These are phyloP conservation scores for Ochetophila trinervis DNA, from an alignment of 306 rosid species.

Conservation along the genomic window DNA sequence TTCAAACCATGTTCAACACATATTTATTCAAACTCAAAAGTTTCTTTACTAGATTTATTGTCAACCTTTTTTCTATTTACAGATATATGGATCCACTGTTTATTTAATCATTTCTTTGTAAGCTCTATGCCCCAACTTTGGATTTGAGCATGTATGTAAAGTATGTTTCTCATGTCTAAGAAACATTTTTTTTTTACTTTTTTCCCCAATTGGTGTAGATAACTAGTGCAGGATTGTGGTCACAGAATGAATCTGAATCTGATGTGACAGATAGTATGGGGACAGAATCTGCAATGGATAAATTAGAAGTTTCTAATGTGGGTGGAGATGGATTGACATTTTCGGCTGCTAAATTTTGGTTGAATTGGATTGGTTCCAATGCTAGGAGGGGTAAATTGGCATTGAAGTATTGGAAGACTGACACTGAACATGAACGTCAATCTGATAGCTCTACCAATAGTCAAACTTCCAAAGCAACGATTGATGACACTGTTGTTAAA, in stretches of 20 bases:
- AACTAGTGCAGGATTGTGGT: slow-evolving; percentile 84
- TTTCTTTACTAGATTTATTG: not conserved
- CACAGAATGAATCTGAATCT: slow-evolving; percentile 56
- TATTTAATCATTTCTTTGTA: slow-evolving; percentile 1
- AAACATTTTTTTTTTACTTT: slow-evolving; percentile 9
- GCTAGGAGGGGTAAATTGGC: slow-evolving; percentile 58
- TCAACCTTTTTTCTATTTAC: not conserved
- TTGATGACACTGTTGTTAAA: slow-evolving; percentile 53
- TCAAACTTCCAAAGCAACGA: slow-evolving; percentile 42
- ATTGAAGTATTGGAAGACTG: slow-evolving; percentile 67
- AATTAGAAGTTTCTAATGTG: slow-evolving; percentile 46
- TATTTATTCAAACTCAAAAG: too few relatives aligned
- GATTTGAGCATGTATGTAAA: slow-evolving; percentile 10
- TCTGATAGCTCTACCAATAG: slow-evolving; percentile 47
- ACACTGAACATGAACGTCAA: slow-evolving; percentile 60
- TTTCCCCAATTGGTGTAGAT: slow-evolving; percentile 37
- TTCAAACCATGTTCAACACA: too few relatives aligned
- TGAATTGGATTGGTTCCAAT: slow-evolving; percentile 72
- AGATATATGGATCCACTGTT: not conserved
- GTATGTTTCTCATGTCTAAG: slow-evolving; percentile 23
- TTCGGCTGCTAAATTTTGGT: slow-evolving; percentile 61
- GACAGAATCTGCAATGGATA: slow-evolving; percentile 31
- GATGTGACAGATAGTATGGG: slow-evolving; percentile 37
- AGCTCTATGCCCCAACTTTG: slow-evolving; percentile 3
- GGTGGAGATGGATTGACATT: slow-evolving; percentile 59